Percentiles rank a stretch among this genome's conserved stretches.
Evolutionary conservation across 306 rosid species (phyloP).

Genomic region (Rubus parviflorus): DNA sequence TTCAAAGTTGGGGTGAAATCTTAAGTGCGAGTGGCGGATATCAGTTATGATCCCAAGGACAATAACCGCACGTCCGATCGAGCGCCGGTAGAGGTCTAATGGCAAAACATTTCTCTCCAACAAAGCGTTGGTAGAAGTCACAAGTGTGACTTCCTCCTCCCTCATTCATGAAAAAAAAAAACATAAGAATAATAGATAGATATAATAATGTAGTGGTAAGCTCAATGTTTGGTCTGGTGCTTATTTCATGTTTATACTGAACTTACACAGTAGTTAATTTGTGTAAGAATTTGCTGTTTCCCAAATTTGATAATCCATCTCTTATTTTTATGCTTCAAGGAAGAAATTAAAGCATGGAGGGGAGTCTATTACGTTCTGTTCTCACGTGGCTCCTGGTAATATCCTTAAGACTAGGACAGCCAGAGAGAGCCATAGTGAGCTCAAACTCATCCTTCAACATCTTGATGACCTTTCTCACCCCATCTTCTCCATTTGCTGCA

Average conservation of each 20-base stretch:
- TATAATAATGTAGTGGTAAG: too few relatives aligned
- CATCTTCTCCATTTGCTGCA: constrained; percentile 55
- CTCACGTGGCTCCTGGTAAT: constrained; percentile 53
- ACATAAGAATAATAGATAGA: too few relatives aligned
- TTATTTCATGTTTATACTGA: not conserved
- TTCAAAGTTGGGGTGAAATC: too few relatives aligned
- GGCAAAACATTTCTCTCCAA: too few relatives aligned
- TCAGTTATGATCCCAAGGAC: too few relatives aligned
- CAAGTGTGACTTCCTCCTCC: too few relatives aligned
- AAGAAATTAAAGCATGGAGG: constrained; percentile 43
- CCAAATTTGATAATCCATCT: not conserved
- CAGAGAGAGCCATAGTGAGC: constrained; percentile 56
- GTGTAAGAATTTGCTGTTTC: not conserved
- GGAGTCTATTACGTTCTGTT: constrained; percentile 33
- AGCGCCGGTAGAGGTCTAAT: too few relatives aligned
- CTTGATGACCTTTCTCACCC: constrained; percentile 48
- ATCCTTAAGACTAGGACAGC: constrained; percentile 44
- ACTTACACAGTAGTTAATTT: not conserved
- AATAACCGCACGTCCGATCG: too few relatives aligned
- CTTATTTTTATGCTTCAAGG: not conserved
- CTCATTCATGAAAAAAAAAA: too few relatives aligned
- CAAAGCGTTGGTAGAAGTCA: too few relatives aligned
- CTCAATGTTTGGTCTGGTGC: too few relatives aligned
- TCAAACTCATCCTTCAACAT: constrained; percentile 59
- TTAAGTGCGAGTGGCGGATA: too few relatives aligned